phyloP scores from a whole-genome alignment of 1,284 basidiomycete genomes.

The Coniferiporia weirii region DNA sequence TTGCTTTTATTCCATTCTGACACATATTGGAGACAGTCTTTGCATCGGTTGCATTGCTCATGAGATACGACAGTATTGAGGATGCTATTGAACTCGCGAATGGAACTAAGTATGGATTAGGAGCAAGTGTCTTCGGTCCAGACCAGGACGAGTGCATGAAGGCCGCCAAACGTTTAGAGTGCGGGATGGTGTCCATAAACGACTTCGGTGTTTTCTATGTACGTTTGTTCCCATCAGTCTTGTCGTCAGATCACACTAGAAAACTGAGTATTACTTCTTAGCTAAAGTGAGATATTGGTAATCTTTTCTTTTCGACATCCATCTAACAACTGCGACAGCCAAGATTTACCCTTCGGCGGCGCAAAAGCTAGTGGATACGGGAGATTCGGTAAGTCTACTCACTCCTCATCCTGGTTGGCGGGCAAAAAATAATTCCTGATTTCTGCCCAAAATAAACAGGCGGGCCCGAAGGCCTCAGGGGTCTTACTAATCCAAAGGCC shows the following conservation, averaged over 20 bases:
- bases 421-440: slow-evolving; percentile 16
- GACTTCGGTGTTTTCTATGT: slow-evolving; percentile 93
- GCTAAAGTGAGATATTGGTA: slow-evolving; percentile 49
- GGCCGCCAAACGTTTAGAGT: slow-evolving; percentile 76
- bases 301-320: slow-evolving; percentile 8
- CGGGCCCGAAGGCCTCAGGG: slow-evolving; percentile 87
- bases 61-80: slow-evolving; percentile 75
- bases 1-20: background rate
- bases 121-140: slow-evolving; percentile 91
- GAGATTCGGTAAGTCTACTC: slow-evolving; percentile 62
- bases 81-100: slow-evolving; percentile 87
- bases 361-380: slow-evolving; percentile 87
- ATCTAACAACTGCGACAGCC: slow-evolving; percentile 43
- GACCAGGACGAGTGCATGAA: slow-evolving; percentile 68
- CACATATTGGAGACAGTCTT: slow-evolving; percentile 57
- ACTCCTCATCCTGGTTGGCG: background rate
- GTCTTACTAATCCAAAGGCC: slow-evolving; percentile 83
- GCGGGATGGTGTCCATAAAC: slow-evolving; percentile 96
- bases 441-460: slow-evolving; percentile 37
- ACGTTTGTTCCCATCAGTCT: slow-evolving; percentile 28
- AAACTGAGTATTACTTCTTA: slow-evolving; percentile 24
- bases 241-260: slow-evolving; percentile 6
- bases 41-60: slow-evolving; percentile 82
- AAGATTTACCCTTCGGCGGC: slow-evolving; percentile 93
- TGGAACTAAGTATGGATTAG: slow-evolving; percentile 84